Evolutionary conservation across 257 asterid species (phyloP).

Genomic region (Jacaranda copaia): DNA sequence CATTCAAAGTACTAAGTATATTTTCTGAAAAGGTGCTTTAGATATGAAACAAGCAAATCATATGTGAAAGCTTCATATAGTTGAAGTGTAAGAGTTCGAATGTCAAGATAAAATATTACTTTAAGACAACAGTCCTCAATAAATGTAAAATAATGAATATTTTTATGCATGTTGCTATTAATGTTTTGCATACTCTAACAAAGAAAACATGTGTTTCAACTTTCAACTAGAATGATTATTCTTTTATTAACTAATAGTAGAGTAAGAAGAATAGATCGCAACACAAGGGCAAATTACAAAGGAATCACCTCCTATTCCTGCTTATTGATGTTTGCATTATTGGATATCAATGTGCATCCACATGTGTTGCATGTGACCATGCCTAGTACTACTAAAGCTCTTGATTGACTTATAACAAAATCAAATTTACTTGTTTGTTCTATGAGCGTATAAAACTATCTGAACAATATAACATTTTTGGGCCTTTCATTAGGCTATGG

Average conservation of each 20-base stretch:
- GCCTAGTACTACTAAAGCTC: not conserved
- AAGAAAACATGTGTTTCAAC: not conserved
- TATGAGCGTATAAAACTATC: not conserved
- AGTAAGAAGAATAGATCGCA: not conserved
- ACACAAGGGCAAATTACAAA: not conserved
- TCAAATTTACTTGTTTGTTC: not conserved
- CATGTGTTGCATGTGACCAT: not conserved
- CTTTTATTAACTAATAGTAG: too few species aligned
- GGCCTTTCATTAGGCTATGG: constrained; percentile 64
- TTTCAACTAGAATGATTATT: not conserved
- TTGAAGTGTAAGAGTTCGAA: too few species aligned
- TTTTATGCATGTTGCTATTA: not conserved
- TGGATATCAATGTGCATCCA: not conserved
- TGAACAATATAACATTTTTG: constrained; percentile 16
- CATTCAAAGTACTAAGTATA: too few species aligned
- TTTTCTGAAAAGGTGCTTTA: too few species aligned
- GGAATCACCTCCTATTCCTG: not conserved
- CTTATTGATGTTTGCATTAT: not conserved
- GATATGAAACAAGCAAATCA: too few species aligned
- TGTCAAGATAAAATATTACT: too few species aligned
- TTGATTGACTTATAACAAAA: not conserved
- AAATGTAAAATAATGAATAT: too few species aligned
- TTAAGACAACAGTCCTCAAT: too few species aligned
- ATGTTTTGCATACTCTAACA: too few species aligned
- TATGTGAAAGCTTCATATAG: too few species aligned